Evolutionary conservation across 192 early-diverging fungal species (phyloP).

Genomic region (Backusella morwellensis): DNA sequence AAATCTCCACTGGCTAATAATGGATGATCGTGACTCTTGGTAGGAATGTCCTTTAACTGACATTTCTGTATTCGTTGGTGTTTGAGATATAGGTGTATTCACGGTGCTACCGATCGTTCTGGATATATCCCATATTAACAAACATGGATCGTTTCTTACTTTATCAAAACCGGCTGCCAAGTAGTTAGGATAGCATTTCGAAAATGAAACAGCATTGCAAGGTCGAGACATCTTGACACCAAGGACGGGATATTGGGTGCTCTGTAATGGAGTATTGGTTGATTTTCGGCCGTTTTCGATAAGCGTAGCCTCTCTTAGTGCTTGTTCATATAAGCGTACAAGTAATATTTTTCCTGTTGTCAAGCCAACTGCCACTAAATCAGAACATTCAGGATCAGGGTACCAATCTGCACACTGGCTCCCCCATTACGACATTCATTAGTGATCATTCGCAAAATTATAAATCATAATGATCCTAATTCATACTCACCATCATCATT

Average conservation of each 20-base stretch:
- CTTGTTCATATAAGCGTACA: constrained; percentile 43
- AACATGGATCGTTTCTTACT: constrained; percentile 65
- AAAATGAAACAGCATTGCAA: constrained; percentile 75
- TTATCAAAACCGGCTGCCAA: constrained; percentile 75
- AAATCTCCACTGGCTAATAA: constrained; percentile 2
- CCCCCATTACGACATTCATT: not conserved
- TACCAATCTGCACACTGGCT: constrained; percentile 65
- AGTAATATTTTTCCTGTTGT: constrained; percentile 56
- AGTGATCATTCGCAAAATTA: not conserved
- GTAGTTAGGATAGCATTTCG: constrained; percentile 49
- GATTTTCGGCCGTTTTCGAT: not conserved
- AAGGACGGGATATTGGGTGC: constrained; percentile 37
- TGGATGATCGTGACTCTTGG: constrained; percentile 4
- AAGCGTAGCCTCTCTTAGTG: not conserved
- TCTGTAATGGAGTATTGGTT: not conserved
- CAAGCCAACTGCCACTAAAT: constrained; percentile 59
- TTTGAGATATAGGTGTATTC: constrained; percentile 5
- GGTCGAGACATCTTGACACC: constrained; percentile 52
- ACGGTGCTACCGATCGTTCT: constrained; percentile 39
- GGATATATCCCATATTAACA: constrained; percentile 77
- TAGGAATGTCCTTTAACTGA: not conserved
- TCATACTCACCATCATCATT: constrained; percentile 28
- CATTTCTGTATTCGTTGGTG: not conserved
- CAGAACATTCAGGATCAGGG: constrained; percentile 50
- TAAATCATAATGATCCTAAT: not conserved